Conservation (phyloP, 2,329 filamentous ascomycete species). For the Alternaria postmessia region DNA sequence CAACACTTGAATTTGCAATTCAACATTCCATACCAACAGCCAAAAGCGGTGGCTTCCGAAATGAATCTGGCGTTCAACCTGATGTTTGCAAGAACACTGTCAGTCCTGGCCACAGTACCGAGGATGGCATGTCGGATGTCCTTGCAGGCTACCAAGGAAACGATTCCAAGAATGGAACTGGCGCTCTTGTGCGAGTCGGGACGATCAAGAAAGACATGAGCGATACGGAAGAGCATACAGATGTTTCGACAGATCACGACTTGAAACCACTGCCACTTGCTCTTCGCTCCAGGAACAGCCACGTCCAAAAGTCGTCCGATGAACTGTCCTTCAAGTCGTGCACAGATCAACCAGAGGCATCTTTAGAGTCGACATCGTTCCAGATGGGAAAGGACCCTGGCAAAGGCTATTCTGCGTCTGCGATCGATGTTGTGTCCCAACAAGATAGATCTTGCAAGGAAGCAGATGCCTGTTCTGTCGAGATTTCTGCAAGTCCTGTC, state of each 20-base stretch:
- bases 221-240: conserved; percentile 8
- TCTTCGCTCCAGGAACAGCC: conserved; percentile 22
- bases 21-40: conserved; percentile 42
- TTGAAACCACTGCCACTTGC: conserved; percentile 7
- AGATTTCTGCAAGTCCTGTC: conserved; percentile 31
- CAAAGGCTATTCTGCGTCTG: conserved; percentile 26
- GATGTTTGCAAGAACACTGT: conserved; percentile 4
- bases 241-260: conserved; percentile 10
- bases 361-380: background rate
- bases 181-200: conserved; percentile 1
- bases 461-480: conserved; percentile 34
- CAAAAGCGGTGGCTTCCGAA: conserved; percentile 20
- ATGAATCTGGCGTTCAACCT: conserved; percentile 11
- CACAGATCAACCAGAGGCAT: conserved; percentile 29
- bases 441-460: conserved; percentile 25
- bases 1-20: conserved; percentile 43
- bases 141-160: conserved; percentile 43
- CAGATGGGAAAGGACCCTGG: conserved; percentile 10
- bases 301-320: conserved; percentile 42
- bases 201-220: background rate
- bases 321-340: conserved; percentile 48
- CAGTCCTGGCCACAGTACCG: conserved; percentile 30
- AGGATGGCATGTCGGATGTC: conserved; percentile 46
- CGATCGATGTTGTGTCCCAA: conserved; percentile 17
- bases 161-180: conserved; percentile 31